Evolutionary conservation across 495 filamentous ascomycete species (phyloP).

Genomic region (Eremomyces bilateralis): DNA sequence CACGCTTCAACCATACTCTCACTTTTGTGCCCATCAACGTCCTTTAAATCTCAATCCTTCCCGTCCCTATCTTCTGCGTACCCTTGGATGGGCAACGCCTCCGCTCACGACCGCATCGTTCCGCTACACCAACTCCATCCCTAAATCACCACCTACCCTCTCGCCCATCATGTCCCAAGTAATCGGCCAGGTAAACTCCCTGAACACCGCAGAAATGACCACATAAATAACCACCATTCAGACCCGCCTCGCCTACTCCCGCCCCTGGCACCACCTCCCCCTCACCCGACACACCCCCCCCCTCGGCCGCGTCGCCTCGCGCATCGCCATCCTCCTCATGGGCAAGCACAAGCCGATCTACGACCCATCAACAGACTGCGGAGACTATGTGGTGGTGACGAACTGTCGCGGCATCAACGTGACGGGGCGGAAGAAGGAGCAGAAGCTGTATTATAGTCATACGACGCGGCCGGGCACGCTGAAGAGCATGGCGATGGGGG

Average conservation of each 20-base stretch:
- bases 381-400: constrained; percentile 91
- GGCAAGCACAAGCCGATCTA: constrained; percentile 99
- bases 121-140: no score
- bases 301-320: constrained; percentile 75
- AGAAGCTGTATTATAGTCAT: constrained; percentile 91
- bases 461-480: constrained; percentile 75
- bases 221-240: constrained; percentile 15
- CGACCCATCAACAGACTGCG: constrained; percentile 85
- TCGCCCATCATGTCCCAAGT: constrained; percentile 40
- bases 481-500: constrained; percentile 80
- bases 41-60: no score
- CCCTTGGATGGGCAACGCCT: no score
- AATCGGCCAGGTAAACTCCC: constrained; percentile 34
- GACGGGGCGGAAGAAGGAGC: constrained; percentile 75
- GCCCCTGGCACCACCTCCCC: constrained; percentile 77
- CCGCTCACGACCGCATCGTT: no score
- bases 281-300: constrained; percentile 37
- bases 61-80: no score
- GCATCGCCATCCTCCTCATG: constrained; percentile 84
- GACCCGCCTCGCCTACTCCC: constrained; percentile 92
- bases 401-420: constrained; percentile 69
- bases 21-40: no score
- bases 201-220: background rate
- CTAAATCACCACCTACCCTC: background rate
- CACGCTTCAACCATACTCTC: no score